Evolutionary conservation across 2,329 filamentous ascomycete genomes (phyloP), one percentile per base, ranked within the genome.

Genomic region (Botrytis paeoniae): DNA sequence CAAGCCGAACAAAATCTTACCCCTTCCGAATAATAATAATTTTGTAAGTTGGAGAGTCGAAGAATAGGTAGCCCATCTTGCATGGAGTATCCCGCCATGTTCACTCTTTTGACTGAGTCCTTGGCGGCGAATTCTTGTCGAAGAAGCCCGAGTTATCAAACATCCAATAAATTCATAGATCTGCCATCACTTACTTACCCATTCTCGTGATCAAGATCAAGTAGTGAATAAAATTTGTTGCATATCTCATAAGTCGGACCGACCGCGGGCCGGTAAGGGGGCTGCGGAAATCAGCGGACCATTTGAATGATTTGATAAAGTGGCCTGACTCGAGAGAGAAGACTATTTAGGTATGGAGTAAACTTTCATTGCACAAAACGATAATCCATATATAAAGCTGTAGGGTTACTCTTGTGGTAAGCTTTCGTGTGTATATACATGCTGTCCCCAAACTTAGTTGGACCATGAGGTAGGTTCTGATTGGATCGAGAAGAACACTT

Each of bases 211-310:
- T 39, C 32, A 68, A n/a, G n/a, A 54, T 12, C 32, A 51, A 29
- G 6, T n/a, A 62, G 35, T n/a, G 35, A 62, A 39, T 10, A 18
- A 37, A 18, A 62, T 68, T 57, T 45, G 65, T 68, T 68, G 65
- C 65, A 68, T 14, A 25, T 68, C 65, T 68, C 18, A 41, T 22
- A 22, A 68, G n/a, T 68, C 65, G 65, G 65, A 57, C 65, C 65
- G 65, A 68, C 25, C 65, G 22, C 48, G 48, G 65, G 35, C 45
- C 32, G 64, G 22, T 39, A 54, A 41, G 35, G 45, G 25, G 25
- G 16, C 18, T 29, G 35, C 25, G 54, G 45, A 37, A 39, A 68
- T 20, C 45, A 54, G 32, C 16, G 64, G 32, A 68, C 32, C 45
- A 29, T 29, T 54, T 29, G 18, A 39, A 68, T 25, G 22, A 20